Evolutionary conservation across 2,329 filamentous ascomycete species (phyloP).

Genomic region (Fusarium pseudograminearum): DNA sequence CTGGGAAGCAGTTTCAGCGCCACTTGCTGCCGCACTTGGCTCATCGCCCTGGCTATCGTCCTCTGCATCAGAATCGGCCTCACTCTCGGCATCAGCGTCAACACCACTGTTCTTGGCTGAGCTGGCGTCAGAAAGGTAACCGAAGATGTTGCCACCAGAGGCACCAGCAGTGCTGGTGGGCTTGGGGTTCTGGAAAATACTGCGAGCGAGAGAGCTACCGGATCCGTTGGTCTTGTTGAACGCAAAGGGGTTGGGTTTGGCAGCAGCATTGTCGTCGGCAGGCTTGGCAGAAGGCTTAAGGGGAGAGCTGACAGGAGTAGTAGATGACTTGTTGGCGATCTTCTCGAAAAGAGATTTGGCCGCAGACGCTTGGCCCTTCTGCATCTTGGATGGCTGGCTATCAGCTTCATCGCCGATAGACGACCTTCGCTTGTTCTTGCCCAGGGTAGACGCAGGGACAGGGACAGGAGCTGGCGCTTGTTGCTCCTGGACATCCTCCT

Average conservation of each 20-base stretch:
- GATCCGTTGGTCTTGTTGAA: constrained; percentile 54
- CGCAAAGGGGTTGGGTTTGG: constrained; percentile 52
- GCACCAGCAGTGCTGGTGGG: constrained; percentile 41
- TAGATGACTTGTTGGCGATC: constrained; percentile 64
- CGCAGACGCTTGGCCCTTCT: constrained; percentile 64
- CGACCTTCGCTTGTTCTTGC: constrained; percentile 67
- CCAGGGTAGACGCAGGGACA: constrained; percentile 47
- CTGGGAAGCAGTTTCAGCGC: constrained; percentile 56
- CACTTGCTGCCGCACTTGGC: constrained; percentile 58
- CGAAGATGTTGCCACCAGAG: constrained; percentile 66
- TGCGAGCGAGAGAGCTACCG: constrained; percentile 53
- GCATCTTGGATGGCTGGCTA: constrained; percentile 63
- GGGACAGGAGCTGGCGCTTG: constrained; percentile 50
- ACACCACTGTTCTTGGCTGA: constrained; percentile 66
- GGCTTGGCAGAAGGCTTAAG: constrained; percentile 50
- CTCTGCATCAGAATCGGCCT: constrained; percentile 58
- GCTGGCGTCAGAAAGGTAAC: constrained; percentile 68
- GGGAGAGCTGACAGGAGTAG: constrained; percentile 51
- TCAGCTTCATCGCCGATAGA: constrained; percentile 61
- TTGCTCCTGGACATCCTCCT: constrained; percentile 56
- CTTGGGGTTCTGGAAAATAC: constrained; percentile 59
- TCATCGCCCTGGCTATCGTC: constrained; percentile 59
- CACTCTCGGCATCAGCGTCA: constrained; percentile 61
- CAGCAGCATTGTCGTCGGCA: constrained; percentile 42
- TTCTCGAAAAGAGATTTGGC: constrained; percentile 69